These are phyloP conservation scores for Thalassiosira profunda DNA, from an alignment of 108 stramenopile species.

Conservation along the genomic window DNA sequence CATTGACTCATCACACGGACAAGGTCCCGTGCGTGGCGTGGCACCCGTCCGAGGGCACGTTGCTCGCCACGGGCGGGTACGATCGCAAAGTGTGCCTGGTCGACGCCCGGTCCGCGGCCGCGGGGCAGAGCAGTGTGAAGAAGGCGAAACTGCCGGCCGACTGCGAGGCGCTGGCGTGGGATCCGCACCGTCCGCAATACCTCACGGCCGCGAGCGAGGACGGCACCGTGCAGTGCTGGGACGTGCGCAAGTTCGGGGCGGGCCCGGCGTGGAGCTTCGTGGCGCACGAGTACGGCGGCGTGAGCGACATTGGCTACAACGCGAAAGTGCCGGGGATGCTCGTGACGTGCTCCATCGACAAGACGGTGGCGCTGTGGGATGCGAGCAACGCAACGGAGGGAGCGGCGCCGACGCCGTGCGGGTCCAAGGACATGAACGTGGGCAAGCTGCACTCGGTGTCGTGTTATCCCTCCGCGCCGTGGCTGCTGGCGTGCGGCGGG, in stretches of 20 bases:
- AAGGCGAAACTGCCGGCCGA: conserved; percentile 73
- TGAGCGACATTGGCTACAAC: conserved; percentile 89
- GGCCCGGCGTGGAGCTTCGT: conserved; percentile 88
- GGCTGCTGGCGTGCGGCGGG: conserved; percentile 92
- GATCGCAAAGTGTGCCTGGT: conserved; percentile 89
- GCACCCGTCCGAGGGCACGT: conserved; percentile 94
- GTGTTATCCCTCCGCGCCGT: conserved; percentile 90
- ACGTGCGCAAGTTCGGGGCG: conserved; percentile 90
- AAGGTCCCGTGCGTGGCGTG: conserved; percentile 97
- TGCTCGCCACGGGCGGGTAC: conserved; percentile 92
- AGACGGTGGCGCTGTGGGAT: conserved; percentile 96
- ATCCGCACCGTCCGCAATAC: conserved; percentile 81
- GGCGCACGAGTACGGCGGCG: conserved; percentile 90
- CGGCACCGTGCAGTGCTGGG: conserved; percentile 91
- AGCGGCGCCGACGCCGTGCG: conserved; percentile 65
- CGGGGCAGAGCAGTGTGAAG: conserved; percentile 59
- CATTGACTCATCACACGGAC: conserved; percentile 95
- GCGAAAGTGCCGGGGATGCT: conserved; percentile 89
- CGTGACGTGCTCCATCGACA: conserved; percentile 90
- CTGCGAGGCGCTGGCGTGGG: conserved; percentile 92
- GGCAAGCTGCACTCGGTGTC: conserved; percentile 87
- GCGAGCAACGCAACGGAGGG: conserved; percentile 52
- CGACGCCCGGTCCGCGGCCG: conserved; percentile 69
- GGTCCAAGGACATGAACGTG: conserved; percentile 89
- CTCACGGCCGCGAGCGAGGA: conserved; percentile 92